These are phyloP conservation scores for Homolaphlyctis polyrhiza DNA, from an alignment of 371 early-diverging fungal species.

Conservation along the genomic window DNA sequence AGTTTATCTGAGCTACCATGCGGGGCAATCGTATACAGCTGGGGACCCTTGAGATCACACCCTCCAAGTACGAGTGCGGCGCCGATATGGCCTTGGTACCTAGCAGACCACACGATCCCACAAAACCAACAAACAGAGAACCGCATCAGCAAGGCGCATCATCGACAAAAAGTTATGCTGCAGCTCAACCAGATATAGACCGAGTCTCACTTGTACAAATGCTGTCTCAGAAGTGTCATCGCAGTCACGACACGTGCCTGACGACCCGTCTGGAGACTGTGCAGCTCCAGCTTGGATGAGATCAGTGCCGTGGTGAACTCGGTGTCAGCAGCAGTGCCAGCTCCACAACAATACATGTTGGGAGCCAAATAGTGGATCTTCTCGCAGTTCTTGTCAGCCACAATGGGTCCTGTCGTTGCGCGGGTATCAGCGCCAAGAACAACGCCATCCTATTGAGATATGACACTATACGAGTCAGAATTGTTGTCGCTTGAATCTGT, in stretches of 20 bases:
- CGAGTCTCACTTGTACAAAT: conserved; percentile 74
- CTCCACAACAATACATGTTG: conserved; percentile 99
- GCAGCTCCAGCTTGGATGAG: conserved; percentile 89
- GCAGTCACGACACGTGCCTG: conserved; percentile 89
- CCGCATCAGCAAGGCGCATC: background rate
- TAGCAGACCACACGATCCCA: conserved; percentile 10
- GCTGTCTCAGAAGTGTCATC: conserved; percentile 94
- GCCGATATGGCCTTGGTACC: conserved; percentile 96
- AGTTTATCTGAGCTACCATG: conserved; percentile 96
- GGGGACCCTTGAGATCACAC: conserved; percentile 87
- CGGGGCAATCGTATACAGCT: conserved; percentile 92
- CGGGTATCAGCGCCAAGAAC: conserved; percentile 99
- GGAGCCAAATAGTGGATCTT: conserved; percentile 99
- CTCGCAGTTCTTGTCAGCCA: conserved; percentile 99
- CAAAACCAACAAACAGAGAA: background rate
- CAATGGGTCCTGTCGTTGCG: conserved; percentile 97
- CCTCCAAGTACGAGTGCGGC: conserved; percentile 98
- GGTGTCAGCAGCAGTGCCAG: conserved; percentile 99
- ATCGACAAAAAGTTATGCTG: background rate
- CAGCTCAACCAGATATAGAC: background rate
- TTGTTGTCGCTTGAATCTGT: no score
- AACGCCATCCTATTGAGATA: conserved; percentile 72
- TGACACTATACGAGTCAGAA: background rate
- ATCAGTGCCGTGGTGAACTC: conserved; percentile 94
- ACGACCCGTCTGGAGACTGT: conserved; percentile 84